Evolutionary conservation across 2,329 filamentous ascomycete species (phyloP).

Genomic region (Penicillium concentricum): DNA sequence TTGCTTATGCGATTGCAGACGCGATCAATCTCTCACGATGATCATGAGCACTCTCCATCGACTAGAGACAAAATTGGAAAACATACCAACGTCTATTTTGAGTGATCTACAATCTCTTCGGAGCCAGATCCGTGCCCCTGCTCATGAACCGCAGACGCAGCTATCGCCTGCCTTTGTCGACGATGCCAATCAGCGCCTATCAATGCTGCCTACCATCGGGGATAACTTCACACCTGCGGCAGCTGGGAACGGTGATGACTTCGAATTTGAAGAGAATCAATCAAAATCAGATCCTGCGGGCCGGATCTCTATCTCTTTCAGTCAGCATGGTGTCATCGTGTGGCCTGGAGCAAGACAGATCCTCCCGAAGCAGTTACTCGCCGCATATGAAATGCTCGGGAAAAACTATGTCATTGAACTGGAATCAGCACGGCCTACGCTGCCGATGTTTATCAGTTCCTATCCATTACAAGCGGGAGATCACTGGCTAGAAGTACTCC

Average conservation of each 20-base stretch:
- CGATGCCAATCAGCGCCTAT: constrained; percentile 6
- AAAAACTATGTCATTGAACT: constrained; percentile 52
- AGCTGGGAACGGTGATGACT: constrained; percentile 27
- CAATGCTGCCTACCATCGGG: constrained; percentile 14
- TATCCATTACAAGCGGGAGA: constrained; percentile 37
- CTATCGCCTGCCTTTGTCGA: constrained; percentile 15
- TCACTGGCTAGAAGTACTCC: constrained; percentile 49
- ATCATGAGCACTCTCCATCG: constrained; percentile 56
- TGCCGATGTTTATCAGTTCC: constrained; percentile 43
- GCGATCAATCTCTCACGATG: constrained; percentile 54
- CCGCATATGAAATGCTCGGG: constrained; percentile 39
- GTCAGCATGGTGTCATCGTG: constrained; percentile 51
- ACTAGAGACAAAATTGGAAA: constrained; percentile 54
- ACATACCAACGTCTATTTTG: constrained; percentile 39
- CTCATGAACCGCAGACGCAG: constrained; percentile 17
- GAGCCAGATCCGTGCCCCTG: constrained; percentile 24
- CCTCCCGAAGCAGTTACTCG: constrained; percentile 44
- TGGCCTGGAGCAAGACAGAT: constrained; percentile 50
- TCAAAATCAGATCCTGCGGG: constrained; percentile 32
- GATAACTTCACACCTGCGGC: constrained; percentile 30
- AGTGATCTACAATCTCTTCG: constrained; percentile 35
- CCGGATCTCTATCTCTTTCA: constrained; percentile 48
- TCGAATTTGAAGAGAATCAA: constrained; percentile 31
- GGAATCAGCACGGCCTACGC: constrained; percentile 47
- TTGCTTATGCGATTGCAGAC: constrained; percentile 33